Evolutionary conservation across 23 red algal genomes (phyloP), one percentile per base, ranked within the genome.

Genomic region (Gracilaria caudata): DNA sequence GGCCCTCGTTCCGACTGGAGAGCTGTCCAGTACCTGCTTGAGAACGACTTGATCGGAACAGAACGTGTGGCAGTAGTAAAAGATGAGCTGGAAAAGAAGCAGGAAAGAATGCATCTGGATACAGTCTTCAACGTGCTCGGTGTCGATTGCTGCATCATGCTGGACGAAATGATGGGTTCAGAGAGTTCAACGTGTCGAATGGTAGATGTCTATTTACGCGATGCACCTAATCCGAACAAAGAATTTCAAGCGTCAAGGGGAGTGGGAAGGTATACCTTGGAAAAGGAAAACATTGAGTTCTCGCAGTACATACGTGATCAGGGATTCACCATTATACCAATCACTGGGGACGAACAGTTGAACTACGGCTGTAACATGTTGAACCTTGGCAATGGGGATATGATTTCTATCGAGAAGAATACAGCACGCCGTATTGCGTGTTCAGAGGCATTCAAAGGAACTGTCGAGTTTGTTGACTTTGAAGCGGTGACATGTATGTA

Each of bases 91-190:
- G 97, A 99, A 55, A 65, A 56, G 47, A 70, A 53, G 55, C 97
- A 99, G 81, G 93, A 95, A 32, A 68, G 97, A 64, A 95, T 99
- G 93, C 97, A 99, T 46, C 79, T 99, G 63, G 97, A 99, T 59
- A 92, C 86, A 23, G 97, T 99, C 0, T 99, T 99, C 63, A 99
- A 95, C 72, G 79, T 99, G 39, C 38, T 99, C 16, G 61, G 82
- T 68, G 23, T 51, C 14, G 80, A 94, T 54, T 93, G 88, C 32
- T 81, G 75, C 29, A 51, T 95, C 28, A 93, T 94, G 92, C 61
- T 91, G 33, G 45, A 87, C 24, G 94, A 91, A 64, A 95, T 99
- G 84, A 90, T 95, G 66, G 93, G 97, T 44, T 26, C 51, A 43
- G 57, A 93, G 7, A 95, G 80, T 37, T 24, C 64, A n/a, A 94